Percentiles rank a stretch among this genome's conserved stretches.
Conservation (phyloP, 768 basidiomycete genomes). For the Glaciozyma antarctica region DNA sequence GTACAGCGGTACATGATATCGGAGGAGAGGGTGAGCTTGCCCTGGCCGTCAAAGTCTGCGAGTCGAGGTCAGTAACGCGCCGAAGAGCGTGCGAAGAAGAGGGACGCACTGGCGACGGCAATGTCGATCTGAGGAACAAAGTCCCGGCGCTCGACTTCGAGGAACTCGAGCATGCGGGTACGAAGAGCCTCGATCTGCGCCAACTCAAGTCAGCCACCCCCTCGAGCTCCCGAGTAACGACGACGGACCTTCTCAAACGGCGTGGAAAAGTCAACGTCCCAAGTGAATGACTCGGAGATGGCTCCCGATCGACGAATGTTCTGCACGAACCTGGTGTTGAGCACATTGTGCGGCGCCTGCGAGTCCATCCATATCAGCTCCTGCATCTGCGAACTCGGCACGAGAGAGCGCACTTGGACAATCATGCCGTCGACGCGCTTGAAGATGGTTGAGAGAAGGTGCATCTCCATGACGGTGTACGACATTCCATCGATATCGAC, state of each 20-base stretch:
- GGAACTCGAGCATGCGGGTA: constrained; percentile 67
- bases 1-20: constrained; percentile 76
- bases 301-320: constrained; percentile 43
- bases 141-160: constrained; percentile 61
- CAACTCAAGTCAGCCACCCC: not conserved
- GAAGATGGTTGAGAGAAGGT: constrained; percentile 67
- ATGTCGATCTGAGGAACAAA: constrained; percentile 69
- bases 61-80: not conserved
- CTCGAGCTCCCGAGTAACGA: too few relatives aligned
- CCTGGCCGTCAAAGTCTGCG: constrained; percentile 45
- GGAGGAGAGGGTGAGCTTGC: constrained; percentile 62
- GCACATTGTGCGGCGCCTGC: constrained; percentile 53
- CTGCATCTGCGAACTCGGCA: not conserved
- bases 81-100: not conserved
- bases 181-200: constrained; percentile 57
- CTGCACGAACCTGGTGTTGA: constrained; percentile 48
- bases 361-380: not conserved
- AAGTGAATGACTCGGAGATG: constrained; percentile 73
- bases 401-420: constrained; percentile 45
- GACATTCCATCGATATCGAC: constrained; percentile 46
- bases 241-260: constrained; percentile 54
- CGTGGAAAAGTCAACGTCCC: constrained; percentile 69
- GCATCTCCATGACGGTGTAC: constrained; percentile 81
- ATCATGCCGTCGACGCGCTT: constrained; percentile 49
- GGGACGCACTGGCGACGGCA: constrained; percentile 11